Evolutionary conservation across 257 asterid genomes (phyloP).

Genomic region (Solanum rostratum): DNA sequence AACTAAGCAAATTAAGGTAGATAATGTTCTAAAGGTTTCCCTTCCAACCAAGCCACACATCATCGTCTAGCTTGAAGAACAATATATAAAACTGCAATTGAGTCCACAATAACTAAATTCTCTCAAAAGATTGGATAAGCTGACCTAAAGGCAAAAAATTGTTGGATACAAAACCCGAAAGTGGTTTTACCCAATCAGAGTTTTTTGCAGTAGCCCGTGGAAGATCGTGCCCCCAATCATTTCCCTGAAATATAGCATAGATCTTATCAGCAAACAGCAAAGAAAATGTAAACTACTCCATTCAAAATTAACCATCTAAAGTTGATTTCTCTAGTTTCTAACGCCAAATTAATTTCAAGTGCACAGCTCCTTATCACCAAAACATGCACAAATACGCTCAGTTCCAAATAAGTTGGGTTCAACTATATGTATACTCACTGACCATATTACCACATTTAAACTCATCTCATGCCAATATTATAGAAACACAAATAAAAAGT

Average conservation of each 20-base stretch:
- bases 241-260: slow-evolving; percentile 35
- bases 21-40: not conserved
- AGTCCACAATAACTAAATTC: not conserved
- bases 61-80: not conserved
- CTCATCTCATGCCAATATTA: not conserved
- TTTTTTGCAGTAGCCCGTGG: slow-evolving; percentile 8
- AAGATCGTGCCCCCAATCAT: slow-evolving; percentile 19
- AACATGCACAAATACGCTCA: not conserved
- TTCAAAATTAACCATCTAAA: not conserved
- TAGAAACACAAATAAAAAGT: not conserved
- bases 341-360: not conserved
- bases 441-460: not conserved
- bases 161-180: slow-evolving; percentile 38
- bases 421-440: not conserved
- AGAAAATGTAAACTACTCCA: not conserved
- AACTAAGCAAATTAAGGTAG: not conserved
- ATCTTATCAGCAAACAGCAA: not conserved
- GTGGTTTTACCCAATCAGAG: slow-evolving; percentile 31
- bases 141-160: slow-evolving; percentile 80
- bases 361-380: not conserved
- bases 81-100: not conserved
- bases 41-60: not conserved
- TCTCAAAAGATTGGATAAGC: not conserved
- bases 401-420: not conserved
- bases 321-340: not conserved